phyloP scores from a whole-genome alignment of 2,329 filamentous ascomycete genomes.

The Alternaria rosae region DNA sequence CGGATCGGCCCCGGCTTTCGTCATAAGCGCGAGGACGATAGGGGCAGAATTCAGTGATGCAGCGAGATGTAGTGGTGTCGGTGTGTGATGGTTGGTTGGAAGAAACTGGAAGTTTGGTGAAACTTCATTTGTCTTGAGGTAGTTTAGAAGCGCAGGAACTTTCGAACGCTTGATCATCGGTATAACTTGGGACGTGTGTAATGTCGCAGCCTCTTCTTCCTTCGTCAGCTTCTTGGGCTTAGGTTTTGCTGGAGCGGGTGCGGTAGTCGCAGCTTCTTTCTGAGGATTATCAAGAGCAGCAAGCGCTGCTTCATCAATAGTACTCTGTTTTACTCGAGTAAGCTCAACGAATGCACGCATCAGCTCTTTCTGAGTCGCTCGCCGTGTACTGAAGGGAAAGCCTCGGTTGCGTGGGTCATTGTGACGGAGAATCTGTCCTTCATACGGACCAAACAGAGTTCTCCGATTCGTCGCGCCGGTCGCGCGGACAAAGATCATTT shows the following conservation, averaged over 20 bases:
- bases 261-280: constrained; percentile 51
- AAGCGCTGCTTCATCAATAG: constrained; percentile 73
- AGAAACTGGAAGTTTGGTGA: constrained; percentile 76
- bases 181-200: constrained; percentile 90
- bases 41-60: constrained; percentile 80
- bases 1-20: constrained; percentile 78
- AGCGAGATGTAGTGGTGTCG: constrained; percentile 85
- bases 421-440: constrained; percentile 80
- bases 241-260: constrained; percentile 43
- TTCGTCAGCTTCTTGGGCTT: constrained; percentile 73
- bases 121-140: constrained; percentile 78
- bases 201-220: constrained; percentile 79
- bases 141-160: constrained; percentile 83
- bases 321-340: constrained; percentile 84
- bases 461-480: constrained; percentile 85
- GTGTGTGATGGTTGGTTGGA: constrained; percentile 76
- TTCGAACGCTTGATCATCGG: constrained; percentile 89
- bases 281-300: constrained; percentile 56
- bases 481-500: constrained; percentile 87
- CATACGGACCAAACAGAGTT: constrained; percentile 90
- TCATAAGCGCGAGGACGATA: constrained; percentile 78
- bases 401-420: constrained; percentile 83
- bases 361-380: constrained; percentile 91
- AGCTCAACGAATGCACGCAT: constrained; percentile 95
- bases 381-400: constrained; percentile 91